These are phyloP conservation scores for Phylloporus scabripes DNA, from an alignment of 768 basidiomycete species.

Conservation along the genomic window DNA sequence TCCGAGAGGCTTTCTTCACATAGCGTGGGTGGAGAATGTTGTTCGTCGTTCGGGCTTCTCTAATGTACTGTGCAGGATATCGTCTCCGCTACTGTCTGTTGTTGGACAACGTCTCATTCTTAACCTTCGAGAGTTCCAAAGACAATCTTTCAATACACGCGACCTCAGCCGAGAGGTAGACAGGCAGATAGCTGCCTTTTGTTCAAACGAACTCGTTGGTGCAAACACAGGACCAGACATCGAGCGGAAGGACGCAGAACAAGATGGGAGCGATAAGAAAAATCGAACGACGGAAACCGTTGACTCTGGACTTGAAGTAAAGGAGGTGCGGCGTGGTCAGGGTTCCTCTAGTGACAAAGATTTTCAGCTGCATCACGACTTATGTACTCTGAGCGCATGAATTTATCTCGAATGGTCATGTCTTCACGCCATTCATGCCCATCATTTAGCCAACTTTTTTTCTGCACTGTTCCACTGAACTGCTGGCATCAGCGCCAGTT, in stretches of 20 bases:
- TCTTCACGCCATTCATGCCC: neutral
- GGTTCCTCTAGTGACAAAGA: neutral
- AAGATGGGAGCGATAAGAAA: neutral
- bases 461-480: neutral
- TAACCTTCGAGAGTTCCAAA: conserved; percentile 10
- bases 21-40: conserved; percentile 1
- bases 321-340: neutral
- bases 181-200: conserved; percentile 12
- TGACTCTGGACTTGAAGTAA: neutral
- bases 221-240: neutral
- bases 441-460: neutral
- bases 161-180: conserved; percentile 17
- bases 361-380: neutral
- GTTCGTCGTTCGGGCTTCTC: neutral
- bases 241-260: neutral
- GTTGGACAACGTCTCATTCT: conserved; percentile 18
- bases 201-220: neutral
- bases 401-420: neutral
- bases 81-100: conserved; percentile 10
- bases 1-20: conserved; percentile 5
- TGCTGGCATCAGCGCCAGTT: no score
- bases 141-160: neutral
- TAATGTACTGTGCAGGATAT: conserved; percentile 4
- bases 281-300: neutral
- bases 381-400: neutral